Evolutionary conservation across 2,329 filamentous ascomycete species (phyloP), one percentile per base, ranked within the genome.

Genomic region (Orbilia oligospora): DNA sequence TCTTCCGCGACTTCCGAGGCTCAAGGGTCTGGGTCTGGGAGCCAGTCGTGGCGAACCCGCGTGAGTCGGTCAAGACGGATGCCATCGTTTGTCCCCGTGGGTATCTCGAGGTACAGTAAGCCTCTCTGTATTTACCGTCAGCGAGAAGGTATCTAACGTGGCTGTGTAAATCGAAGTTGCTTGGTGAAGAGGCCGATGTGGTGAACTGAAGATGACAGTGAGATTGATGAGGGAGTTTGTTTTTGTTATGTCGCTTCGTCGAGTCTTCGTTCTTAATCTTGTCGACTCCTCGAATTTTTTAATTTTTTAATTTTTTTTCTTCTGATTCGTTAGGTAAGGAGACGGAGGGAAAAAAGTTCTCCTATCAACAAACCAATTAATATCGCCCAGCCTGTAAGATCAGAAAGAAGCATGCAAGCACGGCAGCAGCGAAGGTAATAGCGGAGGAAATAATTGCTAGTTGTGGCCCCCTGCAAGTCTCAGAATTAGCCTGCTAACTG

Each of bases 1-100:
- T 75, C 67, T 69, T 80, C 48, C 73, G 73, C 61, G 73, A 71
- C 73, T 77, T 77, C 67, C 51, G 73, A 67, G 73, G 73, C 61
- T 76, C 72, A 18, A 76, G 66, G 66, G 72, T 76, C 66, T 76
- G 72, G 0, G 72, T 76, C 53, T 70, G 73, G 18, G 73, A 71
- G 53, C 72, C 72, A 38, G 66, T 67, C 20, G 73, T 66, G 65
- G 22, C 58, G 58, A 36, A 46, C 51, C 73, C 73, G 67, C 67
- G 73, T 61, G 61, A 51, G 36, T 77, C 73, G 67, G 73, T 22
- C 49, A 24, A 61, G 27, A 71, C 67, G 67, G 73, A 67, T 22
- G 73, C 67, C 73, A 77, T 76, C 12, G 27, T 70, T 58, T 56
- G 6, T 22, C 22, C 33, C 27, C 44, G 53, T 51, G 38, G n/a